phyloP scores from a whole-genome alignment of 2,329 filamentous ascomycete genomes.

The Trichoderma semiorbis region DNA sequence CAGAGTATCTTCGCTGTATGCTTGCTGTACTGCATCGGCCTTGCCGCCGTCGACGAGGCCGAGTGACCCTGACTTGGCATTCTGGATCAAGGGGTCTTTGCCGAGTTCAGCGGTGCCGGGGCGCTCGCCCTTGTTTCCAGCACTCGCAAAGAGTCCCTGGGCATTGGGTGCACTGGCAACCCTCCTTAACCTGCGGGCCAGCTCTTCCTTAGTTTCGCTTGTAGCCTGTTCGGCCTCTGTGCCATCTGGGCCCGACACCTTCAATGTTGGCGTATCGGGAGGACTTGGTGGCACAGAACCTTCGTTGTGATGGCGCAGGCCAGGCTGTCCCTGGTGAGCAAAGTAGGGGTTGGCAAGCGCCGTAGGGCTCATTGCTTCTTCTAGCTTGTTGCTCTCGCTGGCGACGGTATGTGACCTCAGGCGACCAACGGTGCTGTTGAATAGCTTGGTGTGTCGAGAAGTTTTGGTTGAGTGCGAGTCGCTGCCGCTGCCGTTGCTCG shows the following conservation, averaged over 20 bases:
- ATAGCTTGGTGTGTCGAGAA: slow-evolving; percentile 83
- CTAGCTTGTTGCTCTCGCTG: slow-evolving; percentile 86
- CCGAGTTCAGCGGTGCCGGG: slow-evolving; percentile 82
- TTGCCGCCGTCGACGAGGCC: slow-evolving; percentile 34
- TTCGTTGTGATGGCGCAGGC: slow-evolving; percentile 90
- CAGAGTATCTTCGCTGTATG: slow-evolving; percentile 50
- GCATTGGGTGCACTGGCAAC: slow-evolving; percentile 97
- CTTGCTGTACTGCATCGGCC: slow-evolving; percentile 33
- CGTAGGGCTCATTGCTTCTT: slow-evolving; percentile 85
- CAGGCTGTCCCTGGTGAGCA: slow-evolving; percentile 89
- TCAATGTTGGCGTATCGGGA: slow-evolving; percentile 80
- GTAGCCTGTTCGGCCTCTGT: slow-evolving; percentile 64
- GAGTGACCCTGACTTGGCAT: slow-evolving; percentile 43
- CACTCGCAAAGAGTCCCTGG: slow-evolving; percentile 76
- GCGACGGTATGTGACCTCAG: slow-evolving; percentile 87
- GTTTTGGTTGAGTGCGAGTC: slow-evolving; percentile 46
- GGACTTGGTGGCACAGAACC: slow-evolving; percentile 90
- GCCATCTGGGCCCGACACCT: slow-evolving; percentile 65
- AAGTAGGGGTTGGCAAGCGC: slow-evolving; percentile 97
- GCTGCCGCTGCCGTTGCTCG: slow-evolving; percentile 15
- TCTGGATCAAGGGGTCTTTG: slow-evolving; percentile 68
- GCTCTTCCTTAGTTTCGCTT: slow-evolving; percentile 83
- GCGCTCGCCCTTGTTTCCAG: slow-evolving; percentile 49
- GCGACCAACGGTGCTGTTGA: slow-evolving; percentile 78
- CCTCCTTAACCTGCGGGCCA: slow-evolving; percentile 86